Conservation (phyloP, 2,329 filamentous ascomycete species). For the Colletotrichum sublineola region DNA sequence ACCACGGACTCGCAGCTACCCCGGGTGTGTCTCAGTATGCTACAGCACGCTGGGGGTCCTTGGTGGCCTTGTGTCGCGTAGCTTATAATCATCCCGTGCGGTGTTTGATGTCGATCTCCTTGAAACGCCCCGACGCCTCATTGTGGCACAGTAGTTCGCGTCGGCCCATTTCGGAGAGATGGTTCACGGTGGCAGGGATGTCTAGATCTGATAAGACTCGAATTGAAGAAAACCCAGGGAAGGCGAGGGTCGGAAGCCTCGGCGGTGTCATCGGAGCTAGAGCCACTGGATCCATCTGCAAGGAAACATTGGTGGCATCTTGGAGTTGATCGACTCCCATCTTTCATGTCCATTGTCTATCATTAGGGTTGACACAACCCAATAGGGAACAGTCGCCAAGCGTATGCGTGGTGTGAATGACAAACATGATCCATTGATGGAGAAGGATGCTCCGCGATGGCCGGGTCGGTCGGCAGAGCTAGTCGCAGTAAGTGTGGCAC, state of each 20-base stretch:
- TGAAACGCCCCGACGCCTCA: slow-evolving; percentile 37
- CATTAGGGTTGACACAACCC: not conserved
- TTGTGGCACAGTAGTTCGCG: slow-evolving; percentile 29
- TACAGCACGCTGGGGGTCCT: slow-evolving; percentile 16
- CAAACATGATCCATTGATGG: slow-evolving; percentile 38
- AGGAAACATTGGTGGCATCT: slow-evolving; percentile 10
- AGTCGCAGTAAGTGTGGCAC: slow-evolving; percentile 32
- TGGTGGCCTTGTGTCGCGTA: slow-evolving; percentile 23
- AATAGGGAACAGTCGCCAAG: slow-evolving; percentile 19
- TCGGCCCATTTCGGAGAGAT: slow-evolving; percentile 32
- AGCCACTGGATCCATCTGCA: slow-evolving; percentile 21
- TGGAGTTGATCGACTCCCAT: not conserved
- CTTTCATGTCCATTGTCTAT: not conserved
- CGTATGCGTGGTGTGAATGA: slow-evolving; percentile 21
- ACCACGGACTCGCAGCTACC: slow-evolving; percentile 22
- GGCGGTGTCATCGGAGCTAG: slow-evolving; percentile 14
- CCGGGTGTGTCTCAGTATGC: slow-evolving; percentile 36
- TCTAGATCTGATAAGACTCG: slow-evolving; percentile 38
- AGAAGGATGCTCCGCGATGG: slow-evolving; percentile 18
- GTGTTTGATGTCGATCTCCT: slow-evolving; percentile 41
- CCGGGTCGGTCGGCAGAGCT: slow-evolving; percentile 33
- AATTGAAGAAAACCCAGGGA: slow-evolving; percentile 24
- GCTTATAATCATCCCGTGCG: slow-evolving; percentile 29
- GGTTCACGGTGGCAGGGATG: slow-evolving; percentile 34
- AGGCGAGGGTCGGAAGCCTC: slow-evolving; percentile 11